These are phyloP conservation scores for Euphrasia confusa DNA, from an alignment of 257 asterid species.

Conservation along the genomic window DNA sequence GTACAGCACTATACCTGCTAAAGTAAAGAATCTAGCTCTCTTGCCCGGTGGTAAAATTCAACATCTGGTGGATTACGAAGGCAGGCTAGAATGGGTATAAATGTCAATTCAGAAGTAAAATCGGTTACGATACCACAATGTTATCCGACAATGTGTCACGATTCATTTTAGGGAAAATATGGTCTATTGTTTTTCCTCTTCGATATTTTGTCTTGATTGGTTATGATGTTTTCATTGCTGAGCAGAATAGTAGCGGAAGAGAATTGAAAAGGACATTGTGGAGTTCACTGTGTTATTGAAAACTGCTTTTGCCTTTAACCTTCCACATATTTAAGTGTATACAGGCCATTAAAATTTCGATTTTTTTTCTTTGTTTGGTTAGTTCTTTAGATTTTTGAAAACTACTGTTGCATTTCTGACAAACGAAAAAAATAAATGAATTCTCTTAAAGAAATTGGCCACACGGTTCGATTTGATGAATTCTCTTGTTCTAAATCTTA, in stretches of 20 bases:
- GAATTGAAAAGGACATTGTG: not conserved
- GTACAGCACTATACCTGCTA: constrained; percentile 55
- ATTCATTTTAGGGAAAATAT: constrained; percentile 15
- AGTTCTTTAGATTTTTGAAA: too few relatives aligned
- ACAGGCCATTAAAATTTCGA: constrained; percentile 26
- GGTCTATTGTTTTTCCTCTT: constrained; percentile 19
- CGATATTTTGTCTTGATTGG: constrained; percentile 17
- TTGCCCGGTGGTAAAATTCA: constrained; percentile 63
- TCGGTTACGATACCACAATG: not conserved
- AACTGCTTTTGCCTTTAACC: constrained; percentile 16
- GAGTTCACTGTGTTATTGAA: constrained; percentile 14
- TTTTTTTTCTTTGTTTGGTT: not conserved
- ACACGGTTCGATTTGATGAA: too few relatives aligned
- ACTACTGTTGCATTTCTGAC: too few relatives aligned
- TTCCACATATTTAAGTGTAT: constrained; percentile 21
- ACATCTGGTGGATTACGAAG: constrained; percentile 64
- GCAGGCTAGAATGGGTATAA: constrained; percentile 68
- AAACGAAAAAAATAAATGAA: too few relatives aligned
- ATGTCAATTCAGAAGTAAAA: constrained; percentile 20
- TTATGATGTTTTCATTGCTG: not conserved
- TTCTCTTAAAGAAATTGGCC: too few relatives aligned
- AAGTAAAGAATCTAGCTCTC: constrained; percentile 45
- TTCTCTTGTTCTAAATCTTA: too few relatives aligned
- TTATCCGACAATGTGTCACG: constrained; percentile 15
- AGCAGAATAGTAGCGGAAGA: not conserved